Conservation (phyloP, 257 asterid species). For the Gentiana straminea region DNA sequence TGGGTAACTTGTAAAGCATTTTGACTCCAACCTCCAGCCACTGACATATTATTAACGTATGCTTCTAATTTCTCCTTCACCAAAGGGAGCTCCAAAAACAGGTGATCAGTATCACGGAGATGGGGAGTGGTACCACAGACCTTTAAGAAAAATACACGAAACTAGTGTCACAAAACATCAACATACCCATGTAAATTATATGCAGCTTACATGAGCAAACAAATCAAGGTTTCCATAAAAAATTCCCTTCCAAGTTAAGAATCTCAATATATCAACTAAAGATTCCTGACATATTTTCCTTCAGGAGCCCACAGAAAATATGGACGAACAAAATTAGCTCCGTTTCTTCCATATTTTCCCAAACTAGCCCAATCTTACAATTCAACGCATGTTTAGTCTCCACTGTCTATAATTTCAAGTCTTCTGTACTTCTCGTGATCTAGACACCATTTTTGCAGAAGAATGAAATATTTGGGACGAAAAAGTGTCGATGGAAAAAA, state of each 20-base stretch:
- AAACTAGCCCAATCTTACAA: too few species aligned
- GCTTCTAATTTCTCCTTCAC: constrained; percentile 63
- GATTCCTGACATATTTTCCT: not conserved
- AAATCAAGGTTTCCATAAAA: not conserved
- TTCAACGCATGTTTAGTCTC: too few species aligned
- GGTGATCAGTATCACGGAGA: constrained; percentile 65
- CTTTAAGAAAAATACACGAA: constrained; percentile 21
- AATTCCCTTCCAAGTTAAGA: not conserved
- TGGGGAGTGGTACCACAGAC: constrained; percentile 58
- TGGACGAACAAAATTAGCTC: too few species aligned
- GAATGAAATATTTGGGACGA: too few species aligned
- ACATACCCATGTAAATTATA: not conserved
- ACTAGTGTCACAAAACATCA: not conserved
- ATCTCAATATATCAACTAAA: not conserved
- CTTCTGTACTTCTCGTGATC: too few species aligned
- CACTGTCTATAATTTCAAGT: too few species aligned
- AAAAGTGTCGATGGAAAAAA: too few species aligned
- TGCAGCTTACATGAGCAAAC: not conserved
- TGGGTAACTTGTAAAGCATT: constrained; percentile 73
- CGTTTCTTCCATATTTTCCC: too few species aligned
- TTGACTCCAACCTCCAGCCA: constrained; percentile 94
- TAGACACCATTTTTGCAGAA: too few species aligned
- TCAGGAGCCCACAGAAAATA: too few species aligned
- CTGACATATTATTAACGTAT: constrained; percentile 53
- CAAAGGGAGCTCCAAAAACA: constrained; percentile 88